Percentiles rank a stretch among this genome's conserved stretches.
These are phyloP conservation scores for Phaffomyces thermotolerans DNA, from an alignment of 805 yeast genomes.

Conservation along the genomic window DNA sequence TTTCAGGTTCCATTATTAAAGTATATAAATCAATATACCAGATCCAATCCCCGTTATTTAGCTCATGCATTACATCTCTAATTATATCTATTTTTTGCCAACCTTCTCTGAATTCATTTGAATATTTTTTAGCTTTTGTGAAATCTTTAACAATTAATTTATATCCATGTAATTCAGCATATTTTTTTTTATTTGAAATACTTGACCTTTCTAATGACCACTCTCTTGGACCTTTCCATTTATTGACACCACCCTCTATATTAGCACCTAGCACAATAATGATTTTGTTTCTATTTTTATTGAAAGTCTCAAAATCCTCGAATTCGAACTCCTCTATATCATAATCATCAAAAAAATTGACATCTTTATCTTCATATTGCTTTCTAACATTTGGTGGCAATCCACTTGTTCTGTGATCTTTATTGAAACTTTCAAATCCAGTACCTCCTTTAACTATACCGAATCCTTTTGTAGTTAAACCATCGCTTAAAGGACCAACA, in stretches of 20 bases:
- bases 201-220: conserved; percentile 44
- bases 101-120: conserved; percentile 42
- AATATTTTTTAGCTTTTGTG: conserved; percentile 40
- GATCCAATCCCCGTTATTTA: conserved; percentile 29
- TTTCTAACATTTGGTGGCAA: conserved; percentile 19
- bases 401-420: conserved; percentile 19
- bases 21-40: conserved; percentile 37
- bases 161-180: conserved; percentile 42
- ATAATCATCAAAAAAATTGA: conserved; percentile 9
- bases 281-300: conserved; percentile 24
- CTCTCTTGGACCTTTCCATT: conserved; percentile 32
- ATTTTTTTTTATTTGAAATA: conserved; percentile 39
- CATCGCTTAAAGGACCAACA: conserved; percentile 11
- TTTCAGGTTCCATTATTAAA: conserved; percentile 34
- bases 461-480: conserved; percentile 15
- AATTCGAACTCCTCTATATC: conserved; percentile 6
- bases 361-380: conserved; percentile 9
- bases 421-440: conserved; percentile 17
- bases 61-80: conserved; percentile 28
- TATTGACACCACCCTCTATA: conserved; percentile 34
- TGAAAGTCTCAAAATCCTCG: conserved; percentile 3
- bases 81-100: conserved; percentile 37
- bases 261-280: conserved; percentile 34
- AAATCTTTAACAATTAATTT: conserved; percentile 39
- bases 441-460: conserved; percentile 24